Evolutionary conservation across 2,329 filamentous ascomycete genomes (phyloP), one percentile per base, ranked within the genome.

Genomic region (Fusarium sp.): DNA sequence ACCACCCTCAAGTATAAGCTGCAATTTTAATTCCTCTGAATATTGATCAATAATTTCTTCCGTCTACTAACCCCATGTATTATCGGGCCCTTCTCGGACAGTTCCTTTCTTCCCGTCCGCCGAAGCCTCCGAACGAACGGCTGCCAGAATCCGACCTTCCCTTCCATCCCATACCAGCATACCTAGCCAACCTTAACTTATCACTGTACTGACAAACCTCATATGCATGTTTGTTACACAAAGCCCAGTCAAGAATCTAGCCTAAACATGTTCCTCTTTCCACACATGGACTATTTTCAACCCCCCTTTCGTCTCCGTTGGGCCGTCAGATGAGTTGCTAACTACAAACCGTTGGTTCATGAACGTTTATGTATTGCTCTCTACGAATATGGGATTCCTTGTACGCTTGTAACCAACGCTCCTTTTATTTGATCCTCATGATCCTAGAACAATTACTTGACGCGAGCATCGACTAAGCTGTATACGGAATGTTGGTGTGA

Each of bases 81-180:
- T 42, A 43, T 67, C 65, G 71, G 72, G 53, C 64, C 42, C 68
- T 73, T 60, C 59, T 73, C 71, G 71, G 61, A 50, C 65, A 49
- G 55, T 51, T 59, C 31, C 58, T 54, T 45, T 54, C 67, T 59
- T 73, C 70, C 69, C 67, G 67, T 58, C 59, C 58, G 56, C 53
- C 67, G 60, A 61, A 58, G 49, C 65, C 59, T 57, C 60, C 70
- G 59, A 73, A 64, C 56, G 58, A 57, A 70, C 71, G 53, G 53
- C 59, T 66, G 56, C 66, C 63, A 63, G 73, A 31, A 26, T 45
- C 37, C 14, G 23, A 30, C 28, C 37, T 26, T 52, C 49, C 49
- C 49, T 37, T 25, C n/a, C 34, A 51, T 51, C 18, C 34, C 34
- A 37, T 37, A 4, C 26, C 26, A 23, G 21, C 21, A 28, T 28